Evolutionary conservation across 192 early-diverging fungal species (phyloP).

Genomic region (Coemansia javaensis): DNA sequence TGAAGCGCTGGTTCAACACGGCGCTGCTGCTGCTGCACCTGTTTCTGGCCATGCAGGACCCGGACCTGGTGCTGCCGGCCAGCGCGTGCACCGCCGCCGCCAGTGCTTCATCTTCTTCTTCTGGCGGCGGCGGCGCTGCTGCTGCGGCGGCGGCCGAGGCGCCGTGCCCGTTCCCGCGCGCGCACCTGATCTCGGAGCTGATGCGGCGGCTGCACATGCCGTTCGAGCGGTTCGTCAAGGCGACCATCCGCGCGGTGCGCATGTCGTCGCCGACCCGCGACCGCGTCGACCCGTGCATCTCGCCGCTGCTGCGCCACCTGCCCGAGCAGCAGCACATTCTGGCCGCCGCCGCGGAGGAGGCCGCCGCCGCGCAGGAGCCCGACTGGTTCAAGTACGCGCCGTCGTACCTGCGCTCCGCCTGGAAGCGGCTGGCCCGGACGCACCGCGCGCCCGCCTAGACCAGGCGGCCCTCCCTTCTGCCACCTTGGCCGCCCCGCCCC

Average conservation of each 20-base stretch:
- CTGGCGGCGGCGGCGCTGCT: not conserved
- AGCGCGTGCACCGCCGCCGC: constrained; percentile 6
- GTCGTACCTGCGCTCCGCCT: constrained; percentile 41
- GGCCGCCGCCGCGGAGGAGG: constrained; percentile 10
- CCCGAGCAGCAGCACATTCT: constrained; percentile 15
- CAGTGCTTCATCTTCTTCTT: too few species aligned
- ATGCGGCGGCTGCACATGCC: constrained; percentile 38
- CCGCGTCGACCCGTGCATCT: constrained; percentile 40
- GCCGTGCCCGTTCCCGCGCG: constrained; percentile 34
- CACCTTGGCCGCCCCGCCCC: too few species aligned
- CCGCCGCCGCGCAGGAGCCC: constrained; percentile 21
- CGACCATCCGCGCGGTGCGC: constrained; percentile 38
- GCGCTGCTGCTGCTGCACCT: constrained; percentile 43
- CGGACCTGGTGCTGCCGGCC: constrained; percentile 23
- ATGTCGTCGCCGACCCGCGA: constrained; percentile 30
- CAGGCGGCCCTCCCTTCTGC: too few species aligned
- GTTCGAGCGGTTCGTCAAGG: constrained; percentile 47
- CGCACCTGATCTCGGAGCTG: constrained; percentile 43
- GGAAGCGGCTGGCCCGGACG: constrained; percentile 39
- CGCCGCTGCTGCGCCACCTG: constrained; percentile 41
- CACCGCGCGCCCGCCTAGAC: constrained; percentile 10
- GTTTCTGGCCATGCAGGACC: constrained; percentile 47
- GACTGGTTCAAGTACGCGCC: constrained; percentile 50
- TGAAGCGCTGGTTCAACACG: constrained; percentile 52
- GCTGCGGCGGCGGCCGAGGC: constrained; percentile 2